Conservation (phyloP, 1,284 basidiomycete genomes). For the Amylostereum chailletii region DNA sequence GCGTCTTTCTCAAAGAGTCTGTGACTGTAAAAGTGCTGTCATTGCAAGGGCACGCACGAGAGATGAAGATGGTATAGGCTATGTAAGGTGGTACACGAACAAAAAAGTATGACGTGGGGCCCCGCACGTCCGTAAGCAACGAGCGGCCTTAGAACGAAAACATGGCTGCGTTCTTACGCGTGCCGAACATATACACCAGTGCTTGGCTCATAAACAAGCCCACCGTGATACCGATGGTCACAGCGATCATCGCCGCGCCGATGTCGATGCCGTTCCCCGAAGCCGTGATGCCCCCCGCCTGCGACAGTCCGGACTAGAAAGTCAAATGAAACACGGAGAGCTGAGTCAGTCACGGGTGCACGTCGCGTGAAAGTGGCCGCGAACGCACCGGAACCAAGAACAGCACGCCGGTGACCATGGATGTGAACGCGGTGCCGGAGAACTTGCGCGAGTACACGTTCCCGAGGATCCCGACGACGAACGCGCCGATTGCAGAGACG, state of each 20-base stretch:
- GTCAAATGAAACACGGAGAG: slow-evolving; percentile 3
- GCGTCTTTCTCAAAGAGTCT: no score
- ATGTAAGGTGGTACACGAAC: no score
- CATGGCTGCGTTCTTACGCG: slow-evolving; percentile 73
- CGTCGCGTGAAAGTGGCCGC: not conserved
- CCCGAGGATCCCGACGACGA: slow-evolving; percentile 74
- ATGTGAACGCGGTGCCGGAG: slow-evolving; percentile 85
- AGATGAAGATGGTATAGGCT: no score
- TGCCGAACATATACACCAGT: slow-evolving; percentile 79
- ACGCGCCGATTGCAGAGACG: slow-evolving; percentile 81
- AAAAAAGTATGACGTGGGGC: no score
- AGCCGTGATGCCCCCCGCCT: slow-evolving; percentile 72
- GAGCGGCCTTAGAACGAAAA: slow-evolving; percentile 58
- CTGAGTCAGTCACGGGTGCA: slow-evolving; percentile 1
- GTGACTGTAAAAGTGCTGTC: no score
- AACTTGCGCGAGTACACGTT: slow-evolving; percentile 80
- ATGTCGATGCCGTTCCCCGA: slow-evolving; percentile 67
- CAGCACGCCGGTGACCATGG: slow-evolving; percentile 82
- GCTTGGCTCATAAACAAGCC: slow-evolving; percentile 86
- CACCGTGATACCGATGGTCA: slow-evolving; percentile 85
- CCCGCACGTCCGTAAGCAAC: no score
- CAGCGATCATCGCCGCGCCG: slow-evolving; percentile 78
- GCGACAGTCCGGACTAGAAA: slow-evolving; percentile 72
- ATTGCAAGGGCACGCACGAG: no score
- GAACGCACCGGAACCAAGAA: slow-evolving; percentile 73